Evolutionary conservation across 2,329 filamentous ascomycete species (phyloP).

Genomic region (Verticillium dahliae): DNA sequence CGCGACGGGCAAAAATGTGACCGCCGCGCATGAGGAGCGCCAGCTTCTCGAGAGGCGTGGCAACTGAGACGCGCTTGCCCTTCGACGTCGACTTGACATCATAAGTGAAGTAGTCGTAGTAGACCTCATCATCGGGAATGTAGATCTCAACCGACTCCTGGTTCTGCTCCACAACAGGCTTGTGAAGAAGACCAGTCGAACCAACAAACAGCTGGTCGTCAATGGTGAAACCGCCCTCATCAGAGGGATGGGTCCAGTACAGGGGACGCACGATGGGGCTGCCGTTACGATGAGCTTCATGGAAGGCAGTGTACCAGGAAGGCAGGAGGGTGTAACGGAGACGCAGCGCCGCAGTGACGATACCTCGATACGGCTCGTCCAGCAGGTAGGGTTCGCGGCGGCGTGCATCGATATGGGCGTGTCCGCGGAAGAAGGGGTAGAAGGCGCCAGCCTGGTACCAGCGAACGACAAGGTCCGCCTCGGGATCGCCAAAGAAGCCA

Average conservation of each 20-base stretch:
- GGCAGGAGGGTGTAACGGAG: slow-evolving; percentile 86
- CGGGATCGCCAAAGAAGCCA: slow-evolving; percentile 96
- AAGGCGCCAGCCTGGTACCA: slow-evolving; percentile 98
- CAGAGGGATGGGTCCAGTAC: slow-evolving; percentile 83
- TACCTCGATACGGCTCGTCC: slow-evolving; percentile 75
- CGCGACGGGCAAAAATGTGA: slow-evolving; percentile 84
- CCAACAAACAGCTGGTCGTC: slow-evolving; percentile 94
- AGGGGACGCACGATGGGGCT: slow-evolving; percentile 86
- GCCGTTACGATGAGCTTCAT: slow-evolving; percentile 75
- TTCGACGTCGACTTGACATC: slow-evolving; percentile 62
- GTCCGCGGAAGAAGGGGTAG: slow-evolving; percentile 96
- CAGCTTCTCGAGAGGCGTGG: slow-evolving; percentile 77
- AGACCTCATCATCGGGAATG: slow-evolving; percentile 80
- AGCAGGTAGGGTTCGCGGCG: slow-evolving; percentile 88
- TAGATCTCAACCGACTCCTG: slow-evolving; percentile 71
- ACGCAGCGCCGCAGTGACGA: slow-evolving; percentile 81
- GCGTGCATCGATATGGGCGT: slow-evolving; percentile 94
- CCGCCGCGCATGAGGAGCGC: slow-evolving; percentile 90
- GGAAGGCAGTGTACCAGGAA: slow-evolving; percentile 96
- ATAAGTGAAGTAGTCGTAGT: slow-evolving; percentile 95
- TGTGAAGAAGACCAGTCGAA: slow-evolving; percentile 81
- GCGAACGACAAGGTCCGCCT: slow-evolving; percentile 80
- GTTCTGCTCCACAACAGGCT: slow-evolving; percentile 78
- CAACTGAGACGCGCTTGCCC: slow-evolving; percentile 62
- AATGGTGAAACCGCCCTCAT: slow-evolving; percentile 79